Conservation (phyloP, 1,139 yeast species). For the Tardiomyces digboiensis region DNA sequence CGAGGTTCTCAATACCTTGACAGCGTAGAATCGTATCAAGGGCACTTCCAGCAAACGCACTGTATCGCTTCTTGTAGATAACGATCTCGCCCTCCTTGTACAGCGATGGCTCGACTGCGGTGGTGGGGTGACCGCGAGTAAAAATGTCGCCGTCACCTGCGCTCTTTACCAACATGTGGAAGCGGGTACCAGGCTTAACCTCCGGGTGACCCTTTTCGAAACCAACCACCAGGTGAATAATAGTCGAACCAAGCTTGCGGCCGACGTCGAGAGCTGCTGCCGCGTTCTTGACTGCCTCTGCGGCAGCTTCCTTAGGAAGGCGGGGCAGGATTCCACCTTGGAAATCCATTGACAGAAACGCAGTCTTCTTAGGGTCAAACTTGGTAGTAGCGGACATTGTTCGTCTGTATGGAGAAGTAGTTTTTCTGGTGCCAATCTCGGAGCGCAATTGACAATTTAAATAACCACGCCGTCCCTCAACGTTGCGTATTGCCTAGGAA, state of each 20-base stretch:
- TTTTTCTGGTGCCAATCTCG: too few species aligned
- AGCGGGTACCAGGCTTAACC: neutral
- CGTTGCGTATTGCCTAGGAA: too few species aligned
- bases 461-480: too few species aligned
- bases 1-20: neutral
- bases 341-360: neutral
- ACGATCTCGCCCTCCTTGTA: neutral
- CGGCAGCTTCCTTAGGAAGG: neutral
- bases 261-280: neutral
- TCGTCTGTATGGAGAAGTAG: too few species aligned
- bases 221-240: neutral
- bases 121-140: neutral
- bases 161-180: neutral
- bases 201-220: neutral
- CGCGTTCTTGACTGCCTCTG: neutral
- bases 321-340: neutral
- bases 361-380: neutral
- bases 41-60: neutral
- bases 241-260: neutral
- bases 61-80: neutral
- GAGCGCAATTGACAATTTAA: too few species aligned
- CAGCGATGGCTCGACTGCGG: neutral
- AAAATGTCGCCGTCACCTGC: neutral
- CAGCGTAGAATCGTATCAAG: neutral
- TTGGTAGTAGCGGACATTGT: neutral